Percentiles rank a stretch among this genome's conserved stretches.
Evolutionary conservation across 2,329 filamentous ascomycete species (phyloP).

Genomic region (Fusarium sacchari): DNA sequence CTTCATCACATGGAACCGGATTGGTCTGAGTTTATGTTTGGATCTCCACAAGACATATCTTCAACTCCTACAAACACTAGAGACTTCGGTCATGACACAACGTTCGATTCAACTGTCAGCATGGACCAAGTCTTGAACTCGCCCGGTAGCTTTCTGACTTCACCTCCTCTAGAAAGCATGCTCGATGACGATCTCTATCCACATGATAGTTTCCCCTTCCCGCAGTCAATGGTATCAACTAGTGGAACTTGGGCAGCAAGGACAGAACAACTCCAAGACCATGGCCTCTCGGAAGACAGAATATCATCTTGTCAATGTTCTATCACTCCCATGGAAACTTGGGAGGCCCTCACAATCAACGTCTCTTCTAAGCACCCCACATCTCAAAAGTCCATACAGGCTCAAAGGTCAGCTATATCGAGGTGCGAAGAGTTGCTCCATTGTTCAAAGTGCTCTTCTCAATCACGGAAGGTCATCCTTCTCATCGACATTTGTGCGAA

Average conservation of each 20-base stretch:
- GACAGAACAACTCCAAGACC: not conserved
- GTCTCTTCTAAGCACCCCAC: not conserved
- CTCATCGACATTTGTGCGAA: not conserved
- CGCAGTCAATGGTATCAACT: accelerated
- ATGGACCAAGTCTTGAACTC: not conserved
- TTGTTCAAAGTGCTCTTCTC: not conserved
- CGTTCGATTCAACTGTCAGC: not conserved
- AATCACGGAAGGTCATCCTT: not conserved
- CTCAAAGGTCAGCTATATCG: not conserved
- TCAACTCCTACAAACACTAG: not conserved
- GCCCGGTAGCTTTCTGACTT: not conserved
- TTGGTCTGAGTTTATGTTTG: not conserved
- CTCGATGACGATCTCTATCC: not conserved
- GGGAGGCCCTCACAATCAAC: not conserved
- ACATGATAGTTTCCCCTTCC: not conserved
- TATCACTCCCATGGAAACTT: not conserved
- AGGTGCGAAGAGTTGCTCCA: not conserved
- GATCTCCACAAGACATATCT: not conserved
- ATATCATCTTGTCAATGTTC: not conserved
- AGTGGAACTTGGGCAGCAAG: no score
- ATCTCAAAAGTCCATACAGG: not conserved
- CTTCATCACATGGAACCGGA: not conserved
- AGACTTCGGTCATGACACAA: not conserved
- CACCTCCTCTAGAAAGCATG: not conserved
- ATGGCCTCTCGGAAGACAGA: accelerated